Evolutionary conservation across 2,329 filamentous ascomycete species (phyloP).

Genomic region (Fusarium fujikuroi): DNA sequence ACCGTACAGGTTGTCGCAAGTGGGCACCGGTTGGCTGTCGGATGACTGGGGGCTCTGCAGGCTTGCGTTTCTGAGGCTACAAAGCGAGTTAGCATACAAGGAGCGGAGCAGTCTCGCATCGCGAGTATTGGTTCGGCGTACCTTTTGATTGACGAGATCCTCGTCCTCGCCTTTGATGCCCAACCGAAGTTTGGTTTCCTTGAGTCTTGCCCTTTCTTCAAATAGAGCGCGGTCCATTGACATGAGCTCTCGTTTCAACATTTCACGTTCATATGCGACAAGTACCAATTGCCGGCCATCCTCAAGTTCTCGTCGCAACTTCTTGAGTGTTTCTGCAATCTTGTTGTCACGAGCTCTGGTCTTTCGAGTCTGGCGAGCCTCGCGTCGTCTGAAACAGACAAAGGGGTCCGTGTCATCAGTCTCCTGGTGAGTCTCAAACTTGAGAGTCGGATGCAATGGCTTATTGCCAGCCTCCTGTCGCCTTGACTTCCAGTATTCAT

Average conservation of each 20-base stretch:
- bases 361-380: conserved; percentile 93
- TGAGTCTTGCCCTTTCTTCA: conserved; percentile 82
- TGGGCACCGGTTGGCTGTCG: conserved; percentile 72
- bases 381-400: conserved; percentile 95
- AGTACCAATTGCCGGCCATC: conserved; percentile 84
- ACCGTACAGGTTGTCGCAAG: conserved; percentile 74
- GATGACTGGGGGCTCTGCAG: conserved; percentile 67
- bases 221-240: conserved; percentile 81
- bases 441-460: conserved; percentile 80
- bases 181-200: conserved; percentile 87
- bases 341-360: conserved; percentile 93
- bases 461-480: conserved; percentile 75
- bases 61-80: conserved; percentile 77
- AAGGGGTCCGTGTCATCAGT: conserved; percentile 97
- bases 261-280: conserved; percentile 81
- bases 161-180: conserved; percentile 94
- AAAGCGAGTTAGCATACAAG: conserved; percentile 51
- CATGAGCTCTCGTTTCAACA: conserved; percentile 80
- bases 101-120: conserved; percentile 40
- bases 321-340: conserved; percentile 93
- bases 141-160: conserved; percentile 93
- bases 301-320: conserved; percentile 89
- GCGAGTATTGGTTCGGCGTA: conserved; percentile 56
- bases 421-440: conserved; percentile 94
- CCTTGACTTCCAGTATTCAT: conserved; percentile 87